Percentiles rank a stretch among this genome's conserved stretches.
Conservation (phyloP, 345 rosid genomes). For the Lumnitzera racemosa region DNA sequence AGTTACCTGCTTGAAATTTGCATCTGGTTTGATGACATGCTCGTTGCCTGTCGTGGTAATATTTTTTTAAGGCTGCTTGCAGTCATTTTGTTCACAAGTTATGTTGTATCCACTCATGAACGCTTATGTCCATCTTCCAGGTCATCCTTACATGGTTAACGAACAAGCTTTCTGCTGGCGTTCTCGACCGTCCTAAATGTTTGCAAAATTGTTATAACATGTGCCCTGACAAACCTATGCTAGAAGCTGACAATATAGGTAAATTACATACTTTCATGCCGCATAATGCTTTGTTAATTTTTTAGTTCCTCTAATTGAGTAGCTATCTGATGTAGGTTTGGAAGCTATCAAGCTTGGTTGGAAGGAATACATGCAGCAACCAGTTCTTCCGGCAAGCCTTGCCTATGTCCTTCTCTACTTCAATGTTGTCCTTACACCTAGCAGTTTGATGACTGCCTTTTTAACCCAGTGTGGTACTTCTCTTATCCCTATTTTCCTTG, state of each 20-base stretch:
- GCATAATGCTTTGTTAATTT: not conserved
- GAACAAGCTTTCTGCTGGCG: conserved; percentile 76
- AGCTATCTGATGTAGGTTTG: conserved; percentile 39
- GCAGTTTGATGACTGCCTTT: conserved; percentile 96
- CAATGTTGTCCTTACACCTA: conserved; percentile 83
- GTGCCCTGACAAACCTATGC: conserved; percentile 20
- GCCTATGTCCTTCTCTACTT: conserved; percentile 83
- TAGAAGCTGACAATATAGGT: conserved; percentile 42
- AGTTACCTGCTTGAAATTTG: conserved; percentile 79
- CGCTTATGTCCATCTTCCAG: conserved; percentile 25
- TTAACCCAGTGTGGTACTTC: conserved; percentile 70
- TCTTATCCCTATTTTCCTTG: not conserved
- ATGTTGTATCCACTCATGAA: conserved; percentile 7
- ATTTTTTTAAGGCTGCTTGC: conserved; percentile 5
- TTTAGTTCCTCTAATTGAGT: conserved; percentile 11
- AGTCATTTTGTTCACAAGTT: not conserved
- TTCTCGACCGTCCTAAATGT: conserved; percentile 73
- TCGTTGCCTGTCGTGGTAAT: conserved; percentile 77
- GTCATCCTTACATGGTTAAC: conserved; percentile 67
- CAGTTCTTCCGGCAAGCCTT: conserved; percentile 94
- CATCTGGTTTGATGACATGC: conserved; percentile 61
- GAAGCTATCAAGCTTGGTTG: conserved; percentile 89
- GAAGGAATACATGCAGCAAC: conserved; percentile 91
- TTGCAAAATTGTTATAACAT: conserved; percentile 36
- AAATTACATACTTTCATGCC: conserved; percentile 7